Conservation (phyloP, 495 filamentous ascomycete genomes). For the Podospora appendiculata region DNA sequence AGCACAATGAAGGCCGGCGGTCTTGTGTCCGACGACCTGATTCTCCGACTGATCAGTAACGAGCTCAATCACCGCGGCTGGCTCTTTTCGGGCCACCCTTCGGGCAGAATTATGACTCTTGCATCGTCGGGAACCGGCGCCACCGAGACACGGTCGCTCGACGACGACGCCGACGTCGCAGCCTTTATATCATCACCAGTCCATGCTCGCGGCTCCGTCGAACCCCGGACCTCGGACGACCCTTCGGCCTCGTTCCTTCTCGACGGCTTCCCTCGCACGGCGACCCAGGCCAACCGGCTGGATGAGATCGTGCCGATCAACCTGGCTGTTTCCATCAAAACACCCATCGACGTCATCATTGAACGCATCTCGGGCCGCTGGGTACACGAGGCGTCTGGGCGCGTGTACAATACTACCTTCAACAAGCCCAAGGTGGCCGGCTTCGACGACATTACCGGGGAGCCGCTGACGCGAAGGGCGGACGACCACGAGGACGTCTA, state of each 20-base stretch:
- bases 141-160: constrained; percentile 16
- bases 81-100: constrained; percentile 42
- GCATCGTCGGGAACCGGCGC: constrained; percentile 21
- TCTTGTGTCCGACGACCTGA: constrained; percentile 81
- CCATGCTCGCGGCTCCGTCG: constrained; percentile 23
- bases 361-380: constrained; percentile 83
- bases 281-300: constrained; percentile 65
- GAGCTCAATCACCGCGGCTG: constrained; percentile 79
- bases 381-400: constrained; percentile 87
- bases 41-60: constrained; percentile 82
- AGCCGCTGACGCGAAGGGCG: constrained; percentile 68
- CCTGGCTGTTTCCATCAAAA: constrained; percentile 65
- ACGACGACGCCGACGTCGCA: constrained; percentile 23
- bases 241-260: constrained; percentile 85
- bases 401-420: constrained; percentile 91
- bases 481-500: constrained; percentile 88
- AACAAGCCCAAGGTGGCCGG: constrained; percentile 75
- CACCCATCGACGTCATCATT: constrained; percentile 70
- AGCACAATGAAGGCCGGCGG: constrained; percentile 73
- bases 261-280: constrained; percentile 91
- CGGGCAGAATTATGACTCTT: constrained; percentile 35
- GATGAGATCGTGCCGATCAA: constrained; percentile 84
- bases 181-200: constrained; percentile 33
- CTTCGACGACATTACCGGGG: constrained; percentile 86
- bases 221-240: constrained; percentile 49